Evolutionary conservation across 306 rosid species (phyloP).

Genomic region (Lathyrus oleraceus): DNA sequence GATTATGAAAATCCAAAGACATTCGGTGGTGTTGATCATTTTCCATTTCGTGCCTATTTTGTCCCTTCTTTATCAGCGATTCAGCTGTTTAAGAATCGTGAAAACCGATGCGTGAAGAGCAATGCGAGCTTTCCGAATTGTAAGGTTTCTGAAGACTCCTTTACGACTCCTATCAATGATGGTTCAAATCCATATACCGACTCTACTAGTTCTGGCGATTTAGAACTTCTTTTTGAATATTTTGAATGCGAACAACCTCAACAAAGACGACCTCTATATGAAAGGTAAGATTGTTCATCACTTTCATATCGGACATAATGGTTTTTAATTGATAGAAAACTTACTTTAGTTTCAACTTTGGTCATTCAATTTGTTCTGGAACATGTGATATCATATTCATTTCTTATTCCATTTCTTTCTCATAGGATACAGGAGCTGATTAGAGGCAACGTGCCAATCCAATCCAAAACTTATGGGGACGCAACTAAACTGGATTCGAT

Average conservation of each 20-base stretch:
- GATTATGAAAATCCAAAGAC: slow-evolving; percentile 49
- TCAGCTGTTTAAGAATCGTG: slow-evolving; percentile 63
- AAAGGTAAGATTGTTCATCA: slow-evolving; percentile 54
- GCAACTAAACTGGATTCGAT: slow-evolving; percentile 59
- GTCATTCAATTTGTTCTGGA: neutral
- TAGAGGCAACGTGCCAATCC: slow-evolving; percentile 46
- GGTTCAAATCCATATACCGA: slow-evolving; percentile 37
- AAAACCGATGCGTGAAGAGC: slow-evolving; percentile 20
- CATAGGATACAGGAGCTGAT: slow-evolving; percentile 72
- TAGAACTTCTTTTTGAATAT: slow-evolving; percentile 77
- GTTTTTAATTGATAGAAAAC: too few species aligned
- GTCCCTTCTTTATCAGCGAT: slow-evolving; percentile 84
- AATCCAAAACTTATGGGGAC: slow-evolving; percentile 57
- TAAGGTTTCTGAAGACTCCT: slow-evolving; percentile 42
- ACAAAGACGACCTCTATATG: slow-evolving; percentile 67
- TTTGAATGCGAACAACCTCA: slow-evolving; percentile 83
- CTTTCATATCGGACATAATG: slow-evolving; percentile 16
- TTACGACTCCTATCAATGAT: slow-evolving; percentile 8
- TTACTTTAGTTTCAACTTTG: too few species aligned
- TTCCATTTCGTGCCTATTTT: slow-evolving; percentile 70
- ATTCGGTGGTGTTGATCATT: slow-evolving; percentile 40
- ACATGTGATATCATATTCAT: neutral
- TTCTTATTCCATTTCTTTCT: slow-evolving; percentile 19
- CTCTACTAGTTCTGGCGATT: slow-evolving; percentile 42
- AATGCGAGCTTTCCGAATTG: slow-evolving; percentile 23